phyloP scores from a whole-genome alignment of 345 rosid species.

The Xanthoceras sorbifolium region DNA sequence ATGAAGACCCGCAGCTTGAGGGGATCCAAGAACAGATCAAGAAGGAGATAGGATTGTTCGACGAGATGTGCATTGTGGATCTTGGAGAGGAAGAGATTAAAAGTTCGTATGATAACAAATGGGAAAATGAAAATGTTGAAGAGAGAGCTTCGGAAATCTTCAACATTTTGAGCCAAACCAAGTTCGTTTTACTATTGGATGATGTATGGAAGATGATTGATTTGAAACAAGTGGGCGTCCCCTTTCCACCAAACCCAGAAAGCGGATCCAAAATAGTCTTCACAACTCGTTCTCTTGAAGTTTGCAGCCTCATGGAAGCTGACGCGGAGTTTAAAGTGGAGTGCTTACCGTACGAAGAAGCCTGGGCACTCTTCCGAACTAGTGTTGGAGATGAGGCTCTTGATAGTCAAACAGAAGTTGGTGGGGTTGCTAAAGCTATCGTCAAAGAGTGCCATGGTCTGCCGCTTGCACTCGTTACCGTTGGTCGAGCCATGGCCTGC shows the following conservation, averaged over 20 bases:
- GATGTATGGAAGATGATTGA: conserved; percentile 21
- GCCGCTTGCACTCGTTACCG: neutral
- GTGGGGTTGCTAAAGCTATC: neutral
- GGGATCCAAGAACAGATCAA: neutral
- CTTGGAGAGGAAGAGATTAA: neutral
- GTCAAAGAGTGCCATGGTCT: neutral
- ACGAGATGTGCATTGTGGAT: neutral
- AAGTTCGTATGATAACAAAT: no score
- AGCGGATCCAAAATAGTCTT: conserved; percentile 16
- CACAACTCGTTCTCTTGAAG: conserved; percentile 9
- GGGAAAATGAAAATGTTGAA: neutral
- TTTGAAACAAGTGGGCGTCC: neutral
- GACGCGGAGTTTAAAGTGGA: conserved; percentile 1
- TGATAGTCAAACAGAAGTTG: neutral
- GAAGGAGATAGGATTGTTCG: neutral
- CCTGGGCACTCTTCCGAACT: conserved; percentile 3
- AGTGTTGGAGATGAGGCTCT: neutral
- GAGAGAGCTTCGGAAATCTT: neutral
- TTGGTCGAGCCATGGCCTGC: neutral
- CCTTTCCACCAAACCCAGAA: neutral
- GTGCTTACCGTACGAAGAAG: neutral
- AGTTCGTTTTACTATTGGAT: conserved; percentile 4
- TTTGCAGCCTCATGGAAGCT: conserved; percentile 16
- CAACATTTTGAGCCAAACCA: neutral
- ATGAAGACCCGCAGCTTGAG: neutral